Conservation (phyloP, 371 early-diverging fungal genomes). For the Dinochytrium kinnereticum region DNA sequence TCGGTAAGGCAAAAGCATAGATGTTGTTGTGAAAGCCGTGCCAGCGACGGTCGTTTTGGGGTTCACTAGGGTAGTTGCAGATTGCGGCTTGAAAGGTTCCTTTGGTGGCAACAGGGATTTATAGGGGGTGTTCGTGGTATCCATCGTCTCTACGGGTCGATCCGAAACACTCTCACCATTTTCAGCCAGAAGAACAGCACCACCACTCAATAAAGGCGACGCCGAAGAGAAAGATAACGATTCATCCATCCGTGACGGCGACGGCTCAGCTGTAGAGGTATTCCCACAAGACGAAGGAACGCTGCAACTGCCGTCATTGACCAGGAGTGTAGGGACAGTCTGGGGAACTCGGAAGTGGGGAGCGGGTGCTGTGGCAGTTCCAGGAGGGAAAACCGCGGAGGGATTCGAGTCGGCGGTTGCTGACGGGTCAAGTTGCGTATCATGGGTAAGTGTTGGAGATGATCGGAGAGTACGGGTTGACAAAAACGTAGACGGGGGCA, state of each 20-base stretch:
- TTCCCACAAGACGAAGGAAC: neutral
- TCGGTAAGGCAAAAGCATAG: neutral
- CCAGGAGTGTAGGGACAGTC: neutral
- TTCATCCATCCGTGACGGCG: neutral
- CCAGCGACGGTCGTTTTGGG: neutral
- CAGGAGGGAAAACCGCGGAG: neutral
- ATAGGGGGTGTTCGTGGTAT: neutral
- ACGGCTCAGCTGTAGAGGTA: neutral
- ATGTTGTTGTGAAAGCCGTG: neutral
- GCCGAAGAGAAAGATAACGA: neutral
- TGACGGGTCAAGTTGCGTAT: no score
- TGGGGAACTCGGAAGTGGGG: neutral
- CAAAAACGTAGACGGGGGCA: no score
- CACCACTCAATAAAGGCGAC: no score
- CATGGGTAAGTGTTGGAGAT: no score
- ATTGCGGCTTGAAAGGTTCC: neutral
- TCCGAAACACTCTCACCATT: neutral
- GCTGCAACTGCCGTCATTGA: conserved; percentile 13
- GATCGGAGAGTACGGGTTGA: no score
- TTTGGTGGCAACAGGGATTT: no score
- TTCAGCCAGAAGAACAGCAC: neutral
- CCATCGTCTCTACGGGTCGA: neutral
- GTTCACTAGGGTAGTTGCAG: neutral
- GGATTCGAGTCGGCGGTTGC: neutral
- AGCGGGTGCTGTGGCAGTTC: neutral